Base-by-base conservation (phyloP, 352 stramenopile genomes). In the Phytophthora vignae region DNA sequence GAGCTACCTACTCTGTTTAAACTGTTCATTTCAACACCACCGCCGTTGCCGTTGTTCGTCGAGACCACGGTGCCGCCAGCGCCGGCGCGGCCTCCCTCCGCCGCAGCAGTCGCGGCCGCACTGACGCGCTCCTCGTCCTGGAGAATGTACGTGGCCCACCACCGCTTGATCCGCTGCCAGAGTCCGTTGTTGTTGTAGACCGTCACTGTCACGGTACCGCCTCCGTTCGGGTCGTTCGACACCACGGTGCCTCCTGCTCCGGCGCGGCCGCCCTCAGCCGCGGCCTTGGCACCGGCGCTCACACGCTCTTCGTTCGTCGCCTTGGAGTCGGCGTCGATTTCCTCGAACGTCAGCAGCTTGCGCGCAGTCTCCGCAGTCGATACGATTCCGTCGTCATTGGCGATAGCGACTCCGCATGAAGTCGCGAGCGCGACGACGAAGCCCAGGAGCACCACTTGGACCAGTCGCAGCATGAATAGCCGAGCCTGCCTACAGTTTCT, bases 141-240 rank as follows among this genome's bases (percentile, higher is more conserved):
- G 17, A 12, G 3, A 38, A 71, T 22, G 3, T 50, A 15, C 12
- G 22, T 59, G 36, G 50, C 11, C 64, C 64, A 71, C 64, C 64
- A 71, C 49, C 49, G 27, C 56, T 61, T 60, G 49, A 67, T 67
- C 49, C 57, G 49, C 33, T 71, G 64, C 33, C 33, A 71, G 3
- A 71, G 56, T 10, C 64, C 64, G n/a, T 71, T 71, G 49, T 71
- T 67, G 27, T 60, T 50, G 57, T 61, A 71, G 15, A 71, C 12
- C 11, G 64, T 61, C 7, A 71, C 64, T 0, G 56, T 71, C 17
- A 71, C 40, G 12, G 64, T 67, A 4, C 53, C 48, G 7, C 61
- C 64, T 44, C 57, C 64, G 14, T 48, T 67, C 25, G 17, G 19
- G 31, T 27, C 29, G 27, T 8, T 36, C 6, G 64, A 55, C 15